A percentile compares a stretch with the other conserved stretches of the same genome.
These are phyloP conservation scores for Zygotorulaspora mrakii DNA, from an alignment of 1,139 yeast genomes.

Conservation along the genomic window DNA sequence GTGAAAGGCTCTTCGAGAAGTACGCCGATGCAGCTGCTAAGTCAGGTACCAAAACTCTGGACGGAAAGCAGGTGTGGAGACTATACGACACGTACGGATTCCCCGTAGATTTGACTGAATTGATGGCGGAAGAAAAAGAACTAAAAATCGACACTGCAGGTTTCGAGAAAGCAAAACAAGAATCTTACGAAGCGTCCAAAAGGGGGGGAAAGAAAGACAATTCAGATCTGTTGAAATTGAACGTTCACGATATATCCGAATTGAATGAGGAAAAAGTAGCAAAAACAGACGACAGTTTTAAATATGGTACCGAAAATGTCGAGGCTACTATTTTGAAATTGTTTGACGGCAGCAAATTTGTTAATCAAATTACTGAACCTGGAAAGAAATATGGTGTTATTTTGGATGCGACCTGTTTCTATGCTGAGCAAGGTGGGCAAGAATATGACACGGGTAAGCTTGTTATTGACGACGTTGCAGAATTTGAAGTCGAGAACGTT, in stretches of 20 bases:
- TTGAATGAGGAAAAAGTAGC: slow-evolving; percentile 58
- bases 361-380: slow-evolving; percentile 43
- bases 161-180: slow-evolving; percentile 83
- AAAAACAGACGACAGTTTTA: slow-evolving; percentile 76
- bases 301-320: slow-evolving; percentile 64
- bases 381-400: slow-evolving; percentile 70
- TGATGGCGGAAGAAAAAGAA: slow-evolving; percentile 99
- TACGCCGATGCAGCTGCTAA: slow-evolving; percentile 81
- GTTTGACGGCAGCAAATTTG: slow-evolving; percentile 64
- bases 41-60: slow-evolving; percentile 68
- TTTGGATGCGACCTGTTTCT: slow-evolving; percentile 86
- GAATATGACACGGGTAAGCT: slow-evolving; percentile 92
- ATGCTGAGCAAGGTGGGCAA: slow-evolving; percentile 99
- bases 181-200: slow-evolving; percentile 91
- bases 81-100: slow-evolving; percentile 98
- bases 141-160: slow-evolving; percentile 86
- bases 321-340: slow-evolving; percentile 66
- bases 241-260: slow-evolving; percentile 80
- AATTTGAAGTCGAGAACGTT: slow-evolving; percentile 85
- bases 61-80: slow-evolving; percentile 97
- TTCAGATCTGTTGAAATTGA: slow-evolving; percentile 63
- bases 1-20: slow-evolving; percentile 92
- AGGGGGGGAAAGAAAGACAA: slow-evolving; percentile 72
- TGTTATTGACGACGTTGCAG: slow-evolving; percentile 81
- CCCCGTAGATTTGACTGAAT: slow-evolving; percentile 95